These are phyloP conservation scores for Leccinum pachyderme DNA, from an alignment of 1,284 basidiomycete species.

Conservation along the genomic window DNA sequence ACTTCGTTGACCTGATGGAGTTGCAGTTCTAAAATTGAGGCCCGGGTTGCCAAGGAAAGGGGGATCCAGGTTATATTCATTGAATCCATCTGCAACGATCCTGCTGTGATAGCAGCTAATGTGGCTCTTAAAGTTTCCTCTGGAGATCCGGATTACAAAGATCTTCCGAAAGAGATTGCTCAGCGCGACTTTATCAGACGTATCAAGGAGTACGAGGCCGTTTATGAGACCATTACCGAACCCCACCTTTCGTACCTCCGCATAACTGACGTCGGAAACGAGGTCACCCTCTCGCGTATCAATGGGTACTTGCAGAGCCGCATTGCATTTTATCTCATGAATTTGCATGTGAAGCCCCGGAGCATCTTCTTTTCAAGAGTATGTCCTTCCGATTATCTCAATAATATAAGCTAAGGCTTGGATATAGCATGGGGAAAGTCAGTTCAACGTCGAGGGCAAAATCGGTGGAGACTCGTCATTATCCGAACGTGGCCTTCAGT, in stretches of 20 bases:
- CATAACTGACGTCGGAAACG: constrained; percentile 86
- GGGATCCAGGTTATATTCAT: constrained; percentile 92
- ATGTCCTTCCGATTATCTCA: constrained; percentile 27
- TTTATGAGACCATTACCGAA: constrained; percentile 95
- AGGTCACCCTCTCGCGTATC: constrained; percentile 82
- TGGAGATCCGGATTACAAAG: constrained; percentile 97
- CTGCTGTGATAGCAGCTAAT: constrained; percentile 91
- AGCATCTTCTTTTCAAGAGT: constrained; percentile 97
- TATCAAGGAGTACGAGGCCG: constrained; percentile 90
- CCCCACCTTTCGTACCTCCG: constrained; percentile 83
- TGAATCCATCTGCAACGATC: constrained; percentile 94
- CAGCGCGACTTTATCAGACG: constrained; percentile 88
- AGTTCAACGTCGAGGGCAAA: constrained; percentile 95
- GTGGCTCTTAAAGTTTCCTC: constrained; percentile 94
- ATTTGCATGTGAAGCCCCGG: constrained; percentile 93
- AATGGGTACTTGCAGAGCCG: constrained; percentile 94
- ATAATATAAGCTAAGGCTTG: background rate
- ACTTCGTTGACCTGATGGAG: constrained; percentile 4
- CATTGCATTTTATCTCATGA: constrained; percentile 99
- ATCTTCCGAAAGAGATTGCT: constrained; percentile 83
- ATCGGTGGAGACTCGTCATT: constrained; percentile 95
- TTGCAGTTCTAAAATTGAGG: constrained; percentile 74
- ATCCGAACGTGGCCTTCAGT: constrained; percentile 82
- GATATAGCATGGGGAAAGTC: constrained; percentile 93
- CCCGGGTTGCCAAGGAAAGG: constrained; percentile 85